Base-by-base conservation (phyloP, 306 rosid species). In the Begonia masoniana region DNA sequence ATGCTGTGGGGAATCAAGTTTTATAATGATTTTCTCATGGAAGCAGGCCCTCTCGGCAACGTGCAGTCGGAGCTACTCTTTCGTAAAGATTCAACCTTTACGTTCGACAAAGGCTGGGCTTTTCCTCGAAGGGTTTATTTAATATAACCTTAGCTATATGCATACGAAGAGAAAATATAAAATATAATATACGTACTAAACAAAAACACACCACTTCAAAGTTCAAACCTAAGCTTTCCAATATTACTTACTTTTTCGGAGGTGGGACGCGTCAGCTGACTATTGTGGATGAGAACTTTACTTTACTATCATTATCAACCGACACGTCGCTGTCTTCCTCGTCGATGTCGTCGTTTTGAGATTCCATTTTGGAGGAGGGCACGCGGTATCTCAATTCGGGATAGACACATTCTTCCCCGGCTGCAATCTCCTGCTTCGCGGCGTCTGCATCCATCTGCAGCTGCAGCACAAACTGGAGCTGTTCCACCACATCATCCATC, bases 101-200 rank as follows among this genome's bases (percentile, higher is more conserved):
- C 79, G 39, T 73, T 79, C 45, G 82, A 67, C 3, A 67, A 79
- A 58, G 86, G 86, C 50, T 79, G 86, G 86, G 86, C 77, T 7
- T 79, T 79, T 59, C 82, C 86, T 55, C 66, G 71, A 41, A 73
- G 79, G 60, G 58, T 79, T 65, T 76, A 76, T 64, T 79, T 79
- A n/a, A n/a, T 21, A 21, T 21, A 3, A 2, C 24, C 24, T 21
- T n/a, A n/a, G n/a, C n/a, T 21, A n/a, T n/a, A 21, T 21, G 24
- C 24, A 21, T 21, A 21, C 0, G 24, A 21, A 21, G 4, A 21
- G 24, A 21, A 21, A n/a, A n/a, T n/a, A n/a, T n/a, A n/a, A n/a
- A n/a, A n/a, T n/a, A n/a, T n/a, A n/a, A n/a, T n/a, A n/a, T n/a
- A n/a, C n/a, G n/a, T n/a, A n/a, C n/a, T n/a, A n/a, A n/a, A n/a